Evolutionary conservation across 2,329 filamentous ascomycete genomes (phyloP), one percentile per base, ranked within the genome.

Genomic region (Pseudogymnoascus sp.): DNA sequence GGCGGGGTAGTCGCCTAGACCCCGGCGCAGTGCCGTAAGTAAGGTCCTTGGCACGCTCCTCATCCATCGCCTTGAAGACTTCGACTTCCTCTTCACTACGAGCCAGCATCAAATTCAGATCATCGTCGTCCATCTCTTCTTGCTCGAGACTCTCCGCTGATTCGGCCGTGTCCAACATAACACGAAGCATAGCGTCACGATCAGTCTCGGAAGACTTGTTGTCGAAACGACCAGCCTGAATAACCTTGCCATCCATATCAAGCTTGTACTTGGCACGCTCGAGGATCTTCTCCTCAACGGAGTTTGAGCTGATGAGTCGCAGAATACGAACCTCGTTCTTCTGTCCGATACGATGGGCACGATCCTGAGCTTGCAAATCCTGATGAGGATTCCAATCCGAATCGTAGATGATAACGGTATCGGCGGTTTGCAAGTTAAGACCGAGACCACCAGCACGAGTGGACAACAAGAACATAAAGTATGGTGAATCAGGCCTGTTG

Each of bases 301-400:
- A 98, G 72, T 96, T 96, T 8, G 92, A 96, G 68, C 89, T 97
- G 76, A 99, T 98, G 50, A 99, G 82, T 76, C 95, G 89, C 65
- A 99, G 79, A 75, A 99, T 99, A 70, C 95, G 90, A 63, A 99
- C 95, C 77, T 99, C 95, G 71, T 99, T 99, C 87, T 99, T 99
- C 77, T 99, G 95, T 66, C 95, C 95, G 69, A 99, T 99, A 89
- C 95, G 93, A 86, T 99, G 95, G 56, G 95, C 95, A 88, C 95
- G 95, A 89, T 99, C 95, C 75, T 99, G 95, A 12, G 95, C 95
- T 76, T 99, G 95, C 77, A 99, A 81, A 89, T 99, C 95, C 77
- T 99, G 95, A 75, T 98, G 93, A 74, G 95, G 95, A 76, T 99
- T 99, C 95, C 95, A 99, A 79, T 99, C 95, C 0, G 95, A 99